Evolutionary conservation across 305 asterid species (phyloP), one percentile per base, ranked within the genome.

Genomic region (Fraxinus angustifolia): DNA sequence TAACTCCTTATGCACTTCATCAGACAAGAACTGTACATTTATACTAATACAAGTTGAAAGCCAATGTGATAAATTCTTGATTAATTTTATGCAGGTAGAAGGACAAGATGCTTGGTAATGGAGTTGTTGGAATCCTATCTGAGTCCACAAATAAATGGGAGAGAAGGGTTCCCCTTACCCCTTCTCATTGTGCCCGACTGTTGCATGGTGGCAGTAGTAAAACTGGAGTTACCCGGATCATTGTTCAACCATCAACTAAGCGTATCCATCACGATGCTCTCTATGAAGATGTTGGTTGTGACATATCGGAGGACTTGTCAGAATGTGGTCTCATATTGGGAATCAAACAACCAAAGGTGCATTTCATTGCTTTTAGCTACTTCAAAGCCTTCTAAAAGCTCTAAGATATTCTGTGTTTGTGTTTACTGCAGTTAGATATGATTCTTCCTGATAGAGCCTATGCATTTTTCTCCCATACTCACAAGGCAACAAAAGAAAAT

Each of bases 111-210:
- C 90, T 95, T 72, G 97, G 99, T 1, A 93, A 93, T 56, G 98
- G 99, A 81, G 92, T 95, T 53, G 86, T 95, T 17, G 99, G 99
- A 36, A 91, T 95, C 79, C 95, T 95, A 79, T 89, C 98, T 0
- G 99, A 95, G 91, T 89, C 97, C 77, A 95, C 99, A 2, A 95
- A 93, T 84, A 95, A 93, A 88, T 95, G 99, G 99, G 99, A 95
- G 87, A 90, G 98, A 83, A 88, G 99, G 88, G 98, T 82, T 70
- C 99, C 99, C 6, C 84, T 95, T 42, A 91, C 97, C 45, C 99
- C 98, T 45, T 86, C 97, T 30, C 99, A 93, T 86, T 95, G 99
- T 84, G 99, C 99, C 50, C 86, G 94, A 16, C 79, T 95, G 79
- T 87, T 95, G 79, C 95, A 89, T 79, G 90, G 96, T 5, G 98